A percentile compares a stretch with the other conserved stretches of the same genome.
phyloP scores from a whole-genome alignment of 345 rosid genomes.

The Salix arbutifolia region DNA sequence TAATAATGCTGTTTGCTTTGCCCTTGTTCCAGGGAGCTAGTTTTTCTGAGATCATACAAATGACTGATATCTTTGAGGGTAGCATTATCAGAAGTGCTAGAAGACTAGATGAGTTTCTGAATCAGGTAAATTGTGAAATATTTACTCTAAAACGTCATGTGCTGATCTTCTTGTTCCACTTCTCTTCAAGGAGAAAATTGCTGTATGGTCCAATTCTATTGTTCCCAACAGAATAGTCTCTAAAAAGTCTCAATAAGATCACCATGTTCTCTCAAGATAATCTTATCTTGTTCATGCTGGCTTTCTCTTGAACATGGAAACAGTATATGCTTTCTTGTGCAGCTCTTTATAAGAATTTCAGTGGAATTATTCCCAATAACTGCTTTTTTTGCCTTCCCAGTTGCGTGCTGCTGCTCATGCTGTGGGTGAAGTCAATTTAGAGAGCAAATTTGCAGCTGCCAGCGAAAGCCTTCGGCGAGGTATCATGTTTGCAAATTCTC shows the following conservation, averaged over 20 bases:
- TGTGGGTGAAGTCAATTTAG: slow-evolving; percentile 75
- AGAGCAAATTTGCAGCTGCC: slow-evolving; percentile 78
- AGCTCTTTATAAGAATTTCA: not conserved
- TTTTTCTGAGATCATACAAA: slow-evolving; percentile 87
- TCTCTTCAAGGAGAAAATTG: not conserved
- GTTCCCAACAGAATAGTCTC: not conserved
- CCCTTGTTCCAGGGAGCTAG: slow-evolving; percentile 65
- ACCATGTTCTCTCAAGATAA: not conserved
- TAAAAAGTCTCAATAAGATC: not conserved
- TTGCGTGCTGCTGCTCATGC: slow-evolving; percentile 84
- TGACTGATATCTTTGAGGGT: slow-evolving; percentile 98
- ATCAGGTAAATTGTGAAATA: slow-evolving; percentile 51
- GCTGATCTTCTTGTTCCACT: not conserved
- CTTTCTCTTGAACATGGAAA: not conserved
- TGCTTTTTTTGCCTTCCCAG: slow-evolving; percentile 21
- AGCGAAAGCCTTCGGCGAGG: slow-evolving; percentile 87
- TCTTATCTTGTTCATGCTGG: not conserved
- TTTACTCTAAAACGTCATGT: not conserved
- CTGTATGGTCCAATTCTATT: not conserved
- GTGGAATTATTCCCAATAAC: not conserved
- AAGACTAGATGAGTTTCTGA: slow-evolving; percentile 93
- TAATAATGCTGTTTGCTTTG: not conserved
- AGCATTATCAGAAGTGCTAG: slow-evolving; percentile 91
- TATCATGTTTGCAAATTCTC: slow-evolving; percentile 90
- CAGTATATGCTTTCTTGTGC: not conserved